These are phyloP conservation scores for Cryptococcus maquisensis DNA, from an alignment of 1,284 basidiomycete species.

Conservation along the genomic window DNA sequence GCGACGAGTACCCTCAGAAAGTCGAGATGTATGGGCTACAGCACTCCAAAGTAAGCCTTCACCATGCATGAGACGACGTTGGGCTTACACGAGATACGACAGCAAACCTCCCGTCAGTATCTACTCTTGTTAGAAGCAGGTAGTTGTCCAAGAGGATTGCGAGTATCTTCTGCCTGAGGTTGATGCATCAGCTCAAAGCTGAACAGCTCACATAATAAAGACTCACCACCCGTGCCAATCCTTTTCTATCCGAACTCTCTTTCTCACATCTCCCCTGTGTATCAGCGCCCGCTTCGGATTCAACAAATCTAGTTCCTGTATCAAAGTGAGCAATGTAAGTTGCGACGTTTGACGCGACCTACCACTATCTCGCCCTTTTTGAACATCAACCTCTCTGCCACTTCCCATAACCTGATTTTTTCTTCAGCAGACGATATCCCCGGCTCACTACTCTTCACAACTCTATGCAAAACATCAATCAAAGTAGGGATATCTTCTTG, in stretches of 20 bases:
- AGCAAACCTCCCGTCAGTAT: conserved; percentile 32
- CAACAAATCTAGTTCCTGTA: background rate
- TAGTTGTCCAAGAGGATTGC: conserved; percentile 39
- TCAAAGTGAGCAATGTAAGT: conserved; percentile 58
- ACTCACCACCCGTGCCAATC: conserved; percentile 41
- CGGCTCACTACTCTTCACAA: conserved; percentile 49
- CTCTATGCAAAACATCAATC: conserved; percentile 19
- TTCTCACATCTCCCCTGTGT: conserved; percentile 54
- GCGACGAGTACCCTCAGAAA: conserved; percentile 24
- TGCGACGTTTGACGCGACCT: conserved; percentile 52
- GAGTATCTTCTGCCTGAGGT: conserved; percentile 33
- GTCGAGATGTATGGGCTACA: conserved; percentile 36
- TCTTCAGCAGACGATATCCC: conserved; percentile 76
- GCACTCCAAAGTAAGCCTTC: background rate
- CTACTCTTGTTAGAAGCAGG: conserved; percentile 33
- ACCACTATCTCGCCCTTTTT: conserved; percentile 74
- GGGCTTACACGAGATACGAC: conserved; percentile 32
- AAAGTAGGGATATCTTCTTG: conserved; percentile 40
- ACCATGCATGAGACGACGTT: background rate
- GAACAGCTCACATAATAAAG: background rate
- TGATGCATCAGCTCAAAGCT: background rate
- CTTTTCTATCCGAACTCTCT: conserved; percentile 33
- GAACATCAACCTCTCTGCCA: conserved; percentile 67
- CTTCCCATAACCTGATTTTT: conserved; percentile 74
- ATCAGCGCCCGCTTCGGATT: conserved; percentile 67